Base-by-base conservation (phyloP, 179 eudicot species). In the Silene vulgaris region DNA sequence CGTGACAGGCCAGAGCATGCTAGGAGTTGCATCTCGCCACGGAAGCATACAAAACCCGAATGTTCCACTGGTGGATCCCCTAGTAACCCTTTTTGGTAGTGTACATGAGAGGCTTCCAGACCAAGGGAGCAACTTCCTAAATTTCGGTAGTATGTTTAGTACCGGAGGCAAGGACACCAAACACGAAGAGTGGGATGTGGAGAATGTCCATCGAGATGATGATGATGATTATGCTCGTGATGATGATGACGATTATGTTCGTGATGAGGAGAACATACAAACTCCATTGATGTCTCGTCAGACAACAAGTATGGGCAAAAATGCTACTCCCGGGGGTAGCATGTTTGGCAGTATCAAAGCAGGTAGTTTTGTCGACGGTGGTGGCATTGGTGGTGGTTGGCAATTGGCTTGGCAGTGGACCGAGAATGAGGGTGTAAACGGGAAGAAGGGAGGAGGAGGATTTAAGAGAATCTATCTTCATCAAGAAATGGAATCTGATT, bases 321-420 rank as follows among this genome's bases (percentile, higher is more conserved):
- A 61, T 61, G 86, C 85, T 20, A 87, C 92, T 61, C 80, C 86
- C 40, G 87, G 82, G 6, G 94, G 97, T 3, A 91, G 88, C 85
- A 83, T 89, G 74, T 73, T 84, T 69, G 73, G 73, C 74, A 85
- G 89, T 85, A 75, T 83, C 78, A 85, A 81, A 72, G 82, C 80
- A 14, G 81, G 85, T 56, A 84, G 87, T 82, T 77, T 81, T 29
- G 16, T 82, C 57, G 79, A 76, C 65, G 80, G 76, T 60, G 85
- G 82, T 35, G 91, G 90, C 40, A 90, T 91, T 65, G 97, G 97
- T 70, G 92, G 97, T 73, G 97, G 97, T 63, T 91, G 97, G 97
- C 97, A 91, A 79, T 81, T 91, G 74, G 97, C 95, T 40, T 90
- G 91, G 92, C 82, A 86, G 75, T 89, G 89, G 90, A 79, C 76